A percentile compares a stretch with the other conserved stretches of the same genome.
These are phyloP conservation scores for Collybiopsis luxurians DNA, from an alignment of 768 basidiomycete species.

Conservation along the genomic window DNA sequence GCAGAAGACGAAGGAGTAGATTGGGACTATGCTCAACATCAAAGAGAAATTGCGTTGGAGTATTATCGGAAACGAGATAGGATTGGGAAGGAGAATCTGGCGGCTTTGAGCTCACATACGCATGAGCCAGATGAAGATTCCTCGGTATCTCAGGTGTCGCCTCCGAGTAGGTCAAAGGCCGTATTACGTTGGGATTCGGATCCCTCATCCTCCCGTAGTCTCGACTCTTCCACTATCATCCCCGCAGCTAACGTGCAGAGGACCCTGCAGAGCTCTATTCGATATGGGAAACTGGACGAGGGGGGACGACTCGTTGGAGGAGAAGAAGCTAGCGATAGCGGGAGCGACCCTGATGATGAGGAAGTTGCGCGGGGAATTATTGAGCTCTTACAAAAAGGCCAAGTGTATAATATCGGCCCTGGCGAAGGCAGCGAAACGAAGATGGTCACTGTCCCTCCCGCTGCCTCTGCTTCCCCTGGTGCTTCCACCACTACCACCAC, in stretches of 20 bases:
- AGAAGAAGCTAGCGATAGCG: conserved; percentile 49
- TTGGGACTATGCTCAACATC: conserved; percentile 60
- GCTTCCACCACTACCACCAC: conserved; percentile 23
- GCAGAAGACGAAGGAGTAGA: conserved; percentile 49
- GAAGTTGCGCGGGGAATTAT: conserved; percentile 47
- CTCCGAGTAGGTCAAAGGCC: too few species aligned
- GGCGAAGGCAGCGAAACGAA: neutral
- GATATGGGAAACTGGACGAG: conserved; percentile 53
- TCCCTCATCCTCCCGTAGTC: conserved; percentile 32
- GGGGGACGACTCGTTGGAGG: conserved; percentile 47
- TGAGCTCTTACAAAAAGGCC: conserved; percentile 48
- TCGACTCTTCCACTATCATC: conserved; percentile 38
- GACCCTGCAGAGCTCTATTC: conserved; percentile 50
- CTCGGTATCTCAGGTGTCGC: conserved; percentile 38
- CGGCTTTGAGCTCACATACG: conserved; percentile 46
- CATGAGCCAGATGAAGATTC: conserved; percentile 39
- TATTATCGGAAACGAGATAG: conserved; percentile 61
- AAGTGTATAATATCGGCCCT: conserved; percentile 54
- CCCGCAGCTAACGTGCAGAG: conserved; percentile 40
- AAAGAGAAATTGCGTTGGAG: conserved; percentile 71
- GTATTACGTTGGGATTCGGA: too few species aligned
- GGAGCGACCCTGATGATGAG: conserved; percentile 49
- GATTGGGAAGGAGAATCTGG: conserved; percentile 52
- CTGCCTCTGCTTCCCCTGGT: conserved; percentile 18
- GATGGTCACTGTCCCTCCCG: conserved; percentile 7